A percentile compares a stretch with the other conserved stretches of the same genome.
Evolutionary conservation across 2,329 filamentous ascomycete genomes (phyloP).

Genomic region (Paraphaeosphaeria minitans): DNA sequence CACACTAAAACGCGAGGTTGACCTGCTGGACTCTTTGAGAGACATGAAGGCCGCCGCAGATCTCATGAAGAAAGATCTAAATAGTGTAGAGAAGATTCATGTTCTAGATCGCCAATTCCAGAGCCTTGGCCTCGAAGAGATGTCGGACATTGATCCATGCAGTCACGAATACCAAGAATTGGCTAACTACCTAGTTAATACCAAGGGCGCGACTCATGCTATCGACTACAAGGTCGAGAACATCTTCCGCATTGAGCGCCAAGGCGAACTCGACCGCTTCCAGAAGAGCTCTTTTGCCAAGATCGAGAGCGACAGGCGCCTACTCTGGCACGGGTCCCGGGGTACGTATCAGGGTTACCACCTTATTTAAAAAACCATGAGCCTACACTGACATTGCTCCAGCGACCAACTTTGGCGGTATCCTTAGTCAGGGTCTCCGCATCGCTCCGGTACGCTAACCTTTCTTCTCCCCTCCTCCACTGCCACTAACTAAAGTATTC

Average conservation of each 20-base stretch:
- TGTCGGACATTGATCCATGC: slow-evolving; percentile 67
- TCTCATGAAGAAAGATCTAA: slow-evolving; percentile 71
- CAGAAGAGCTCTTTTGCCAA: slow-evolving; percentile 59
- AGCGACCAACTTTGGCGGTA: slow-evolving; percentile 83
- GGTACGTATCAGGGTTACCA: not conserved
- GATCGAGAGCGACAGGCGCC: slow-evolving; percentile 68
- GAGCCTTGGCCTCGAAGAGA: slow-evolving; percentile 74
- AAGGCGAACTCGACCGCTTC: slow-evolving; percentile 74
- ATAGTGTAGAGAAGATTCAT: slow-evolving; percentile 60
- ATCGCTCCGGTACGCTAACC: slow-evolving; percentile 66
- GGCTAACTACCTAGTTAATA: slow-evolving; percentile 68
- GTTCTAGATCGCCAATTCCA: slow-evolving; percentile 74
- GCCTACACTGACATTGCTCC: not conserved
- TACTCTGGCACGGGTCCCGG: slow-evolving; percentile 88
- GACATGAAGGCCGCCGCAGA: slow-evolving; percentile 84
- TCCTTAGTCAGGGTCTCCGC: slow-evolving; percentile 84
- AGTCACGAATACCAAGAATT: slow-evolving; percentile 70
- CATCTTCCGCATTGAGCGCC: slow-evolving; percentile 82
- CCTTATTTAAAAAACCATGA: not conserved
- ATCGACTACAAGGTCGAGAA: slow-evolving; percentile 66
- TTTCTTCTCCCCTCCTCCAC: too few relatives aligned
- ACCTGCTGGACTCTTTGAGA: slow-evolving; percentile 77
- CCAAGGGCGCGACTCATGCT: slow-evolving; percentile 70
- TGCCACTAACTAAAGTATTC: too few relatives aligned
- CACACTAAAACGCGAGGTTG: slow-evolving; percentile 75